phyloP scores from a whole-genome alignment of 2,329 filamentous ascomycete species.

The Beauveria australis region DNA sequence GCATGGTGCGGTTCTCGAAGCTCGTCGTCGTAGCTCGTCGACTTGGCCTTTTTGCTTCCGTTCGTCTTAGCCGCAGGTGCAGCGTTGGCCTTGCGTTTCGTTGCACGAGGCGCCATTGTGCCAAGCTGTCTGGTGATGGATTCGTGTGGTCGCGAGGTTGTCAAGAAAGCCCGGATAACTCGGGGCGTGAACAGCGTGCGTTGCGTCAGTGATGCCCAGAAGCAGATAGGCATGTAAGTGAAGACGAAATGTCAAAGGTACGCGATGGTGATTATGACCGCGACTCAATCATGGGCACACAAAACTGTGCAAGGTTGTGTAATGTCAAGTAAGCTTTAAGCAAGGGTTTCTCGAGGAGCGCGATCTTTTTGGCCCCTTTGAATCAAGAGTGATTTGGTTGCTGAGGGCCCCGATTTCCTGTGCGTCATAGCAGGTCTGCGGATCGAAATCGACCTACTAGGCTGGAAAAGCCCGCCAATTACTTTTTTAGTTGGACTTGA shows the following conservation, averaged over 20 bases:
- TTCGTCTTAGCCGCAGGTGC: constrained; percentile 15
- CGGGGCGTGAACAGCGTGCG: neutral
- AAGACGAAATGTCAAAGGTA: neutral
- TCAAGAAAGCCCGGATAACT: neutral
- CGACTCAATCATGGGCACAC: neutral
- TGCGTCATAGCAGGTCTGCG: constrained; percentile 3
- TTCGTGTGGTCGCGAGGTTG: neutral
- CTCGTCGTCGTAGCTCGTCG: constrained; percentile 21
- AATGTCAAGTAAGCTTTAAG: neutral
- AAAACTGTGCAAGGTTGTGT: neutral
- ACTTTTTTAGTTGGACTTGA: too few species aligned
- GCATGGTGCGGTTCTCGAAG: constrained; percentile 39
- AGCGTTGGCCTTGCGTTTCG: constrained; percentile 20
- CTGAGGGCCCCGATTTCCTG: constrained; percentile 3
- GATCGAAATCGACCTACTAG: constrained; percentile 7
- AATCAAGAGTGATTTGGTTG: neutral
- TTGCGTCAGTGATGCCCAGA: neutral
- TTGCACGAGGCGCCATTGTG: constrained; percentile 21
- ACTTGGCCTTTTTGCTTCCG: constrained; percentile 27
- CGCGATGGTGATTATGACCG: neutral
- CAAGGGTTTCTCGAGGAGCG: neutral
- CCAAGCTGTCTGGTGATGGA: neutral
- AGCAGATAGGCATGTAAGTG: neutral
- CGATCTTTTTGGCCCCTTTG: neutral
- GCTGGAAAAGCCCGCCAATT: too few species aligned